A percentile compares a stretch with the other conserved stretches of the same genome.
These are phyloP conservation scores for Naematelia aurantialba DNA, from an alignment of 768 basidiomycete genomes.

Conservation along the genomic window DNA sequence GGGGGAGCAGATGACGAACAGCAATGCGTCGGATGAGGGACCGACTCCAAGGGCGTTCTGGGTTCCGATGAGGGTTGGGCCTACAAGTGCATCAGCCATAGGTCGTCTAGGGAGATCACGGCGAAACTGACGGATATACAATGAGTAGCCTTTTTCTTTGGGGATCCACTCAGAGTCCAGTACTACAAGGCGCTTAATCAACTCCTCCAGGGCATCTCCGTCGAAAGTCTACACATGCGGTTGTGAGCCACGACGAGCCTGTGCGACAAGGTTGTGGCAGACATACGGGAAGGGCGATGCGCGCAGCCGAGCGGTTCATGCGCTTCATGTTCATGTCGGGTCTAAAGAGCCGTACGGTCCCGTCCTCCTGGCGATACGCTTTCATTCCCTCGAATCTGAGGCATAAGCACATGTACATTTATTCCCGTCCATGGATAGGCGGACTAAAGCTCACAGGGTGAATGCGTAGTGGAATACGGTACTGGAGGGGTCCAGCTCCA, in stretches of 20 bases:
- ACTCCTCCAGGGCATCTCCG: constrained; percentile 65
- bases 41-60: constrained; percentile 61
- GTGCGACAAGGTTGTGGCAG: not conserved
- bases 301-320: constrained; percentile 71
- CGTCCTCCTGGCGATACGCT: constrained; percentile 73
- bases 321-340: constrained; percentile 98
- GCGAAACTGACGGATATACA: constrained; percentile 83
- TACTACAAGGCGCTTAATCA: constrained; percentile 80
- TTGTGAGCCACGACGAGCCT: constrained; percentile 1
- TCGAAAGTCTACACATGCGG: constrained; percentile 60
- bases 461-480: constrained; percentile 92
- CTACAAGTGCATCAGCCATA: constrained; percentile 17
- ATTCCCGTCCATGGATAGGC: not conserved
- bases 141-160: constrained; percentile 74
- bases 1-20: constrained; percentile 72
- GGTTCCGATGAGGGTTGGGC: constrained; percentile 62
- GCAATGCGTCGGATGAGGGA: constrained; percentile 72
- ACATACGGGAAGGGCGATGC: constrained; percentile 65
- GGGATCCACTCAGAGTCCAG: constrained; percentile 91
- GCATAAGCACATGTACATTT: not conserved
- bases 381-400: constrained; percentile 79
- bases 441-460: constrained; percentile 55
- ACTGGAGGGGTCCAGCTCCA: constrained; percentile 70
- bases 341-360: constrained; percentile 76
- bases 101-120: constrained; percentile 36